phyloP scores from a whole-genome alignment of 495 filamentous ascomycete genomes.

The Niebla homalea region DNA sequence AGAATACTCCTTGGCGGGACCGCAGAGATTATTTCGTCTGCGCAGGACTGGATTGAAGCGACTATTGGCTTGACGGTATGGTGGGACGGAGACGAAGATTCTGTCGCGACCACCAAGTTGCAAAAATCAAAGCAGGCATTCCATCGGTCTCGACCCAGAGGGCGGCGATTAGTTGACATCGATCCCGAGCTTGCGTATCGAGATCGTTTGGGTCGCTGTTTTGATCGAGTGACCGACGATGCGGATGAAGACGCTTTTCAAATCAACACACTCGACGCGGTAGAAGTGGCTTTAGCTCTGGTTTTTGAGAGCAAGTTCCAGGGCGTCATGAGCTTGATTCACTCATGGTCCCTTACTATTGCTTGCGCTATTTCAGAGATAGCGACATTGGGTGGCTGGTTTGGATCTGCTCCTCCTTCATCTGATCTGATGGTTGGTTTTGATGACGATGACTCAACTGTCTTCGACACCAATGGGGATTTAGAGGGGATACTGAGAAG shows the following conservation, averaged over 20 bases:
- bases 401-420: constrained; percentile 23
- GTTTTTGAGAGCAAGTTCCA: constrained; percentile 66
- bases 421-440: constrained; percentile 28
- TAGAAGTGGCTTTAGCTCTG: constrained; percentile 68
- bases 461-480: constrained; percentile 43
- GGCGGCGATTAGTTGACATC: constrained; percentile 27
- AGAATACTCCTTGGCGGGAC: constrained; percentile 58
- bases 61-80: constrained; percentile 66
- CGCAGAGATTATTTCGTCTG: constrained; percentile 50
- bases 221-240: constrained; percentile 35
- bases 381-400: constrained; percentile 61
- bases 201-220: constrained; percentile 36
- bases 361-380: constrained; percentile 68
- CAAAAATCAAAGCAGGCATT: constrained; percentile 22
- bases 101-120: constrained; percentile 20
- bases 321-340: constrained; percentile 56
- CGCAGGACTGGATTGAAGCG: constrained; percentile 81
- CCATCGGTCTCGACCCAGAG: constrained; percentile 13
- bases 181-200: constrained; percentile 38
- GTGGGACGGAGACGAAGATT: constrained; percentile 67
- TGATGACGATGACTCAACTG: constrained; percentile 47
- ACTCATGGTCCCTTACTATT: constrained; percentile 63
- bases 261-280: constrained; percentile 53
- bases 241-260: constrained; percentile 40
- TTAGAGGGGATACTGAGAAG: constrained; percentile 28